A percentile compares a stretch with the other conserved stretches of the same genome.
phyloP scores from a whole-genome alignment of 768 basidiomycete genomes.

The Cystobasidium tubakii region DNA sequence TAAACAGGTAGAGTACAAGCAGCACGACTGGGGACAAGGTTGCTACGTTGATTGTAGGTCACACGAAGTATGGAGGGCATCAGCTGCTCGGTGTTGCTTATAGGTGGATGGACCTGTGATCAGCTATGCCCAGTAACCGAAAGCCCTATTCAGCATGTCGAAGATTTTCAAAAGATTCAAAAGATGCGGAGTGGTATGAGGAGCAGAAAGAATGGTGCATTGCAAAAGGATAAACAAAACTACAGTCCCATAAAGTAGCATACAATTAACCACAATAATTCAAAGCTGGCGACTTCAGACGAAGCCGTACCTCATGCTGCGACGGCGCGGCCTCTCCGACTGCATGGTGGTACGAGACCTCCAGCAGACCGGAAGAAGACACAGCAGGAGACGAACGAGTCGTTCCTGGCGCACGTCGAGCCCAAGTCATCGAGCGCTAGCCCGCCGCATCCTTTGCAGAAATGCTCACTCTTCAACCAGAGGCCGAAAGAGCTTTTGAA shows the following conservation, averaged over 20 bases:
- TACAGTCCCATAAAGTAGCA: no score
- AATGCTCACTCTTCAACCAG: background rate
- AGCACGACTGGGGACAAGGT: no score
- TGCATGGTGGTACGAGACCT: constrained; percentile 10
- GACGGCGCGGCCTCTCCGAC: constrained; percentile 19
- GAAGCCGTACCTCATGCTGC: constrained; percentile 30
- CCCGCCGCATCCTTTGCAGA: constrained; percentile 9
- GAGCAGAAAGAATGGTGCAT: background rate
- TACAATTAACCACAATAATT: background rate
- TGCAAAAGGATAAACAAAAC: background rate
- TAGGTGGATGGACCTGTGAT: no score
- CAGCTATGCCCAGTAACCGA: no score
- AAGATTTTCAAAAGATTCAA: no score
- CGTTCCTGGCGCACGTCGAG: constrained; percentile 33
- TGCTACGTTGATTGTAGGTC: no score
- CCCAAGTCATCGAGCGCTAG: constrained; percentile 34
- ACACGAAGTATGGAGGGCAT: no score
- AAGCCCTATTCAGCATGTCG: no score
- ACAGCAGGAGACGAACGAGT: constrained; percentile 16
- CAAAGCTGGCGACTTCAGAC: constrained; percentile 31
- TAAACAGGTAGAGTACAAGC: no score
- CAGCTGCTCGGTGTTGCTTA: no score
- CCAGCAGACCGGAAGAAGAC: constrained; percentile 10
- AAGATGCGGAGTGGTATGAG: no score
- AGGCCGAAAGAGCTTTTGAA: background rate